phyloP scores from a whole-genome alignment of 164 flowering plant species.

The Cinnamomum micranthum region DNA sequence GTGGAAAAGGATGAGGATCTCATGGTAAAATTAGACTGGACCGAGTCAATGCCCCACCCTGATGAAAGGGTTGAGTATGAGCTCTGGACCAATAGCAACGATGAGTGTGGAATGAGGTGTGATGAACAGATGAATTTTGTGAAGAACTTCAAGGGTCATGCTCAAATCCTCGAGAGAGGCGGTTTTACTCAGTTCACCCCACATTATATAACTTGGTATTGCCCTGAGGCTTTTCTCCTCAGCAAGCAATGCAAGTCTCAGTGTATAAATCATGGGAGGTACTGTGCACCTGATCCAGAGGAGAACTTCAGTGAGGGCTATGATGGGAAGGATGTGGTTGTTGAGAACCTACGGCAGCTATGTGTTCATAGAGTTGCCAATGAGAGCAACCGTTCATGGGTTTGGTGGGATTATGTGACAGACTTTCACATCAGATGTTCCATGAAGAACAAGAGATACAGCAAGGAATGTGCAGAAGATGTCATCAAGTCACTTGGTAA shows the following conservation, averaged over 20 bases:
- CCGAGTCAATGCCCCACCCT: slow-evolving; percentile 86
- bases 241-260: slow-evolving; percentile 86
- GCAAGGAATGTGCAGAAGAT: slow-evolving; percentile 73
- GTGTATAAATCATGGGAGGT: slow-evolving; percentile 87
- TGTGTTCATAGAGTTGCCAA: slow-evolving; percentile 85
- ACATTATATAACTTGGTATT: slow-evolving; percentile 92
- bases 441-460: slow-evolving; percentile 76
- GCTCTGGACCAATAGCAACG: slow-evolving; percentile 94
- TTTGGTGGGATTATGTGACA: slow-evolving; percentile 96
- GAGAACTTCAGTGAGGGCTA: slow-evolving; percentile 72
- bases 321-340: slow-evolving; percentile 81
- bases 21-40: slow-evolving; percentile 70
- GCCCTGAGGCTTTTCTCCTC: slow-evolving; percentile 57
- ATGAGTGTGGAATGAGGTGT: slow-evolving; percentile 81
- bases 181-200: slow-evolving; percentile 83
- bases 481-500: slow-evolving; percentile 73
- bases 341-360: slow-evolving; percentile 85
- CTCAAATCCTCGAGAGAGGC: slow-evolving; percentile 78
- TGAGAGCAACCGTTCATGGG: slow-evolving; percentile 68
- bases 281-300: slow-evolving; percentile 95
- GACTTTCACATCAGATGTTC: slow-evolving; percentile 92
- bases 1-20: slow-evolving; percentile 46
- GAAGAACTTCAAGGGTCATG: slow-evolving; percentile 75
- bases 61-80: slow-evolving; percentile 87
- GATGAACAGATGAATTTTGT: slow-evolving; percentile 79